A percentile compares a stretch with the other conserved stretches of the same genome.
These are phyloP conservation scores for Rhodotorula graminis DNA, from an alignment of 768 basidiomycete species.

Conservation along the genomic window DNA sequence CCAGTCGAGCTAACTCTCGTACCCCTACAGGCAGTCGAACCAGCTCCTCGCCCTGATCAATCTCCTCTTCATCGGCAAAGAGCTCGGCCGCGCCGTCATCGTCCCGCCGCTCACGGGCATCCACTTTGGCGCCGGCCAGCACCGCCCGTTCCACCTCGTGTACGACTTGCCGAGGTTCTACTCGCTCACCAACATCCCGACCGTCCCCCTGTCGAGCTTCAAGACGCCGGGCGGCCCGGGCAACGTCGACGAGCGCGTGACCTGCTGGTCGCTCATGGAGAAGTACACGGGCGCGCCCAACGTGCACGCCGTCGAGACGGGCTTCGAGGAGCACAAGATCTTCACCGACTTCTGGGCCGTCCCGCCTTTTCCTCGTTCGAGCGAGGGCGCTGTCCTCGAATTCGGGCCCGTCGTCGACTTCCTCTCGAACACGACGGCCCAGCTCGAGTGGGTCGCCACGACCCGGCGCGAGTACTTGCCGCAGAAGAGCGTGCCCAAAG, in stretches of 20 bases:
- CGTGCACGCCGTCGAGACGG: not conserved
- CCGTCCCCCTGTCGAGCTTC: not conserved
- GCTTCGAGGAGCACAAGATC: not conserved
- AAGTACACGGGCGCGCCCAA: not conserved
- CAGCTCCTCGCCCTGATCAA: not conserved
- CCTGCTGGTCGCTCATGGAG: not conserved
- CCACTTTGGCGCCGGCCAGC: not conserved
- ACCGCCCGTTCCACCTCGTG: not conserved
- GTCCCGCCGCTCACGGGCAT: not conserved
- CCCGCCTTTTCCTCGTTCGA: not conserved
- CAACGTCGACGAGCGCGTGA: not conserved
- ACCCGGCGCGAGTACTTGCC: not conserved
- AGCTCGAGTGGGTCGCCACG: not conserved
- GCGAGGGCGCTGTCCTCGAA: not conserved
- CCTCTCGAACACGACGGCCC: not conserved
- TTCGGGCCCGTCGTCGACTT: not conserved
- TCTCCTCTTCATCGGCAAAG: not conserved
- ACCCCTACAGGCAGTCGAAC: not conserved
- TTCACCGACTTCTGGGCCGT: slow-evolving; percentile 4
- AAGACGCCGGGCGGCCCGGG: not conserved
- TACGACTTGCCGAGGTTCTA: slow-evolving; percentile 1
- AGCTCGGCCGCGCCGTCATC: not conserved
- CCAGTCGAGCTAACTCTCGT: not conserved
- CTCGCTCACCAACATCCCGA: not conserved
- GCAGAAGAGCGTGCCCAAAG: not conserved